These are phyloP conservation scores for Trichoderma oligosporum DNA, from an alignment of 2,329 filamentous ascomycete species.

Conservation along the genomic window DNA sequence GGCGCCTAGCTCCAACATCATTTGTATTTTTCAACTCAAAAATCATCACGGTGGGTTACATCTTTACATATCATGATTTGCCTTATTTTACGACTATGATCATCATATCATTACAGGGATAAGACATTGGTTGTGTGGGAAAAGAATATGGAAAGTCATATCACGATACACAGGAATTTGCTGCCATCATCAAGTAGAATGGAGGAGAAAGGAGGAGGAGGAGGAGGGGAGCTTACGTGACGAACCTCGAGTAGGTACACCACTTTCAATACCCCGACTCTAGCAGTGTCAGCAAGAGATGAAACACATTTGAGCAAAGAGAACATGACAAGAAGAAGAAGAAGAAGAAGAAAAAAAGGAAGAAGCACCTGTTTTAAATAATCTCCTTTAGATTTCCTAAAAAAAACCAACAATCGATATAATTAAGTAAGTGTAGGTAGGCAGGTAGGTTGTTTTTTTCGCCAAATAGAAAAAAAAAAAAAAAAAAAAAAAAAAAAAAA, in stretches of 20 bases:
- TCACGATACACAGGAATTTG: not conserved
- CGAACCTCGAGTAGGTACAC: constrained; percentile 10
- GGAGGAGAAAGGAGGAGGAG: not conserved
- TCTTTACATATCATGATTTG: too few species aligned
- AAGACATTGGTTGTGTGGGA: too few species aligned
- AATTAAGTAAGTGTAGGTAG: not conserved
- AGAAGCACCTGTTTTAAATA: constrained; percentile 28
- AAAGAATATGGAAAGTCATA: not conserved
- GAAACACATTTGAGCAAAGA: constrained; percentile 21
- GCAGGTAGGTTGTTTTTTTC: not conserved
- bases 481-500: not conserved
- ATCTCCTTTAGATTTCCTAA: not conserved
- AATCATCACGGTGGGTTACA: too few species aligned
- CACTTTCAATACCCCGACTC: constrained; percentile 6
- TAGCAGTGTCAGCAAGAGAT: constrained; percentile 28
- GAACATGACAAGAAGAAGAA: constrained; percentile 26
- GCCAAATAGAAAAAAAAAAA: not conserved
- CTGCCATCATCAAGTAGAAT: not conserved
- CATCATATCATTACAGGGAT: not conserved
- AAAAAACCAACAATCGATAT: not conserved
- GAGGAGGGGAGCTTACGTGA: not conserved
- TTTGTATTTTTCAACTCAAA: too few species aligned
- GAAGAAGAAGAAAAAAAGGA: constrained; percentile 32
- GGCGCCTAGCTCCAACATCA: too few species aligned
- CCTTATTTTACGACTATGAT: too few species aligned